Base-by-base conservation (phyloP, 306 rosid genomes). In the Inga oerstediana region DNA sequence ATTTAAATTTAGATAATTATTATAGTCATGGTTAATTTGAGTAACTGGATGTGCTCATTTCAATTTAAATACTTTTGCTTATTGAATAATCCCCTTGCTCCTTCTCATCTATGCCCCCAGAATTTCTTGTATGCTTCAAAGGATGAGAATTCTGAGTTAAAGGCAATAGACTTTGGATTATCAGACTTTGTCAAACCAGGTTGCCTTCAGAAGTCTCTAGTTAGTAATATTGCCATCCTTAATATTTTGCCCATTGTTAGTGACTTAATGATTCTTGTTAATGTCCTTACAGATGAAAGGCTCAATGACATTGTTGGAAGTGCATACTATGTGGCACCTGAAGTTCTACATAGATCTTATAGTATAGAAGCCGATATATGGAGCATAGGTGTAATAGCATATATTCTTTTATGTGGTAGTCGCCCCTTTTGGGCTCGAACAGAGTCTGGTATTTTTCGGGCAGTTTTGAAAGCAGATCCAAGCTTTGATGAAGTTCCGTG, bases 351-450 rank as follows among this genome's bases (percentile, higher is more conserved):
- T 80, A 88, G 98, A 85, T 91, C 97, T 76, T 97, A 97, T 79
- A 88, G 86, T 84, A 92, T 97, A 64, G 99, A 97, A 88, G 99
- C 99, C 49, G 99, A 97, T 86, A 97, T 91, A 27, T 97, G 99
- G 99, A 97, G 99, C 78, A 81, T 97, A 82, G 99, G 99, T 10
- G 99, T 97, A 62, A 94, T 97, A 79, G 98, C 99, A 79, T 97
- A 97, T 89, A 97, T 97, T 87, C 94, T 97, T 56, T 84, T 97
- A 86, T 97, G 99, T 66, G 99, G 99, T 79, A 97, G 99, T 88
- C 99, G 98, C 27, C 99, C 99, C 16, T 97, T 96, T 91, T 97
- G 99, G 99, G 97, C 99, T 65, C 90, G 98, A 66, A 92, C 98
- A 1, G 99, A 97, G 85, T 97, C 99, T 8, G 99, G 98, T 69